Evolutionary conservation across 1,284 basidiomycete species (phyloP), one percentile per base, ranked within the genome.

Genomic region (Leucoagaricus sp.): DNA sequence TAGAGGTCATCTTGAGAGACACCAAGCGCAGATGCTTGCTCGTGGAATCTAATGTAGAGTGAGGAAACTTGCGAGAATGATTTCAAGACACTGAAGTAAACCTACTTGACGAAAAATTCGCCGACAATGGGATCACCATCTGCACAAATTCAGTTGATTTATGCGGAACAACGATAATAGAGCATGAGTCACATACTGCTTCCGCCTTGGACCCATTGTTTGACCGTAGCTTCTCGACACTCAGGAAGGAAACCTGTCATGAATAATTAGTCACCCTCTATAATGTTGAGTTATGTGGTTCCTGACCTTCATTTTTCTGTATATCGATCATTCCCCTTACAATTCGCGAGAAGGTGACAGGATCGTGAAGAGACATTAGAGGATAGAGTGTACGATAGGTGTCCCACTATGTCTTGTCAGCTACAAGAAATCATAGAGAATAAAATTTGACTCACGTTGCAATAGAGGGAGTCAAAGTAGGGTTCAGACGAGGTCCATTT

Each of bases 391-490:
- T 84, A 13, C 84, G 75, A 64, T 80, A 86, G 0, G 84, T 86
- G 60, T 87, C 85, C 85, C 84, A 86, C 82, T 86, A 46, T 36
- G 2, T 13, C 42, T 25, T 8, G n/a, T 44, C 19, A 33, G 19
- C 13, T n/a, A 15, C 31, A 13, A 45, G 1, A 12, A 17, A 8
- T 7, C 10, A 15, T 3, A 3, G 5, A 25, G 44, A 19, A 21
- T 13, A 51, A 28, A 26, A 21, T 17, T 49, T n/a, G 56, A 65
- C 78, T 25, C 58, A 84, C 83, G 59, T 86, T 87, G 68, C 86
- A 88, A 63, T 86, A 89, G 57, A 85, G 80, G 0, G 85, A 86
- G 59, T 88, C 85, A 57, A 77, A 87, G 60, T 86, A 86, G 1
- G 85, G 85, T 61, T 86, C 84, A 0, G 75, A 78, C 0, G 85